These are phyloP conservation scores for Geotrichum reessii DNA, from an alignment of 1,139 yeast genomes.

Conservation along the genomic window DNA sequence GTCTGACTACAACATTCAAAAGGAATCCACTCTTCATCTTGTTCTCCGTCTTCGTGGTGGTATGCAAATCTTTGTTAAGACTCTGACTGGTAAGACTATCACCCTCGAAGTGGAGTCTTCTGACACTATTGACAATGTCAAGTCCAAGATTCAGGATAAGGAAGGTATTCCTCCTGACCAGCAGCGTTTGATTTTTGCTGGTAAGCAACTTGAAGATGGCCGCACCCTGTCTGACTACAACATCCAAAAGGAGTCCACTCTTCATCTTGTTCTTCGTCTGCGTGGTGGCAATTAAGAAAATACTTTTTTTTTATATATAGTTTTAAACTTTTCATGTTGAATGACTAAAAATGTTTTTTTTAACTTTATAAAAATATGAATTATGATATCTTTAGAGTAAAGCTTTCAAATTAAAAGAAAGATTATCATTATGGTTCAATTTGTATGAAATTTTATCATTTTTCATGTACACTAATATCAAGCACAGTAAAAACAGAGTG, in stretches of 20 bases:
- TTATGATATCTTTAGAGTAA: no score
- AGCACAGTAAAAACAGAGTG: no score
- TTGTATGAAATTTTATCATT: no score
- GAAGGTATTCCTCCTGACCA: slow-evolving; percentile 99
- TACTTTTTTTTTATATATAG: background rate
- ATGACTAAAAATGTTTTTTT: background rate
- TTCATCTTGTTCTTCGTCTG: slow-evolving; percentile 95
- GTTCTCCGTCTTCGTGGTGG: slow-evolving; percentile 89
- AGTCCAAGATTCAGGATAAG: slow-evolving; percentile 98
- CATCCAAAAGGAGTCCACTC: slow-evolving; percentile 99
- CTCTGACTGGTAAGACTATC: slow-evolving; percentile 34
- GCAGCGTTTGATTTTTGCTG: slow-evolving; percentile 98
- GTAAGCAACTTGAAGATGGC: slow-evolving; percentile 99
- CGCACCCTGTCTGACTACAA: slow-evolving; percentile 99
- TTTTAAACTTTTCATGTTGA: no score
- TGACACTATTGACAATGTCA: slow-evolving; percentile 98
- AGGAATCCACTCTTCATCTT: slow-evolving; percentile 83
- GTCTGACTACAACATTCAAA: slow-evolving; percentile 82
- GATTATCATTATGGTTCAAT: no score
- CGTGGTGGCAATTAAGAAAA: slow-evolving; percentile 70
- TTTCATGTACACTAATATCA: no score
- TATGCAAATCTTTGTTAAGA: slow-evolving; percentile 37
- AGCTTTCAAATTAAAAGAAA: no score
- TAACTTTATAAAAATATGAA: no score
- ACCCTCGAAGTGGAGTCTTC: slow-evolving; percentile 98